These are phyloP conservation scores for Trichoderma orchidacearum DNA, from an alignment of 495 filamentous ascomycete genomes.

Conservation along the genomic window DNA sequence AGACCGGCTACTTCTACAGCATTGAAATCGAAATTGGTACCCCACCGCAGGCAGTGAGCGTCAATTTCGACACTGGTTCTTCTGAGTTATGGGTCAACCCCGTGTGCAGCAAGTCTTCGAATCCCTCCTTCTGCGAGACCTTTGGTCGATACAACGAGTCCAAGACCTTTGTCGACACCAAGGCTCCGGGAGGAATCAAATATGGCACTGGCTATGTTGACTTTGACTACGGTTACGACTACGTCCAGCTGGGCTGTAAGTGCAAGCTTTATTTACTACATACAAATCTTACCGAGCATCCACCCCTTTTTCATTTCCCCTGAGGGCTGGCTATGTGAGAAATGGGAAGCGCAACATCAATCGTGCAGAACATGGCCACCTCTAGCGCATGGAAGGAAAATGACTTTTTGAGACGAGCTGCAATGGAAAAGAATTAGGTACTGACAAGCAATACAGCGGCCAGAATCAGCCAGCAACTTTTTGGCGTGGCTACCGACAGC, in stretches of 20 bases:
- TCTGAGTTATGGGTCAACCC: conserved; percentile 28
- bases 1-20: background rate
- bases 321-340: background rate
- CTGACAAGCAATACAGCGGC: background rate
- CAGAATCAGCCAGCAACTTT: conserved; percentile 6
- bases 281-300: no score
- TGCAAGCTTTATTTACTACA: background rate
- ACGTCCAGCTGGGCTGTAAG: conserved; percentile 4
- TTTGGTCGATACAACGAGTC: conserved; percentile 13
- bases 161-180: conserved; percentile 1
- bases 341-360: no score
- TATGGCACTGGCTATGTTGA: conserved; percentile 9
- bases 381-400: no score
- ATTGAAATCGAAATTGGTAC: conserved; percentile 8
- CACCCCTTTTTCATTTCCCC: no score
- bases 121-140: conserved; percentile 8
- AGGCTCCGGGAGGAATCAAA: background rate
- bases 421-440: background rate
- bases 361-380: no score
- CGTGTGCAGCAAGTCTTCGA: conserved; percentile 9
- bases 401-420: background rate
- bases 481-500: conserved; percentile 8
- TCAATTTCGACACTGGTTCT: conserved; percentile 26
- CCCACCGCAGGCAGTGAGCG: conserved; percentile 17
- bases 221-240: conserved; percentile 5